Percentiles rank a stretch among this genome's conserved stretches.
Evolutionary conservation across 2,329 filamentous ascomycete genomes (phyloP).

Genomic region (Chrysoporthe deuterocubensis): DNA sequence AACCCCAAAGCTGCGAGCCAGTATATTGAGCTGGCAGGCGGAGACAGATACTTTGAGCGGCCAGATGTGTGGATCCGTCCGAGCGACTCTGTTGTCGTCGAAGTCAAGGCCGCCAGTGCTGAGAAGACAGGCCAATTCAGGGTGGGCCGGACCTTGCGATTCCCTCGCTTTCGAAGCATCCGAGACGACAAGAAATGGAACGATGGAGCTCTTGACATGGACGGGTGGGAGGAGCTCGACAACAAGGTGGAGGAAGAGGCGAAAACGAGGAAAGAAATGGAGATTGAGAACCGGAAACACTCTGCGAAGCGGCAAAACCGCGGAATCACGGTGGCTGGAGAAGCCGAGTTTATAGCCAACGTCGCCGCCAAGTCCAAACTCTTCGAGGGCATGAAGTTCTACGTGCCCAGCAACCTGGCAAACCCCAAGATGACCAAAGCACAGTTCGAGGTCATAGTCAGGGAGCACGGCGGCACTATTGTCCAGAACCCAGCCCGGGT

Average conservation of each 20-base stretch:
- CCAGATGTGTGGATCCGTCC: conserved; percentile 95
- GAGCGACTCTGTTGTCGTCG: conserved; percentile 82
- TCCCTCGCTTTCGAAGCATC: conserved; percentile 84
- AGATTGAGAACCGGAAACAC: conserved; percentile 69
- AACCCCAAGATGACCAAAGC: conserved; percentile 77
- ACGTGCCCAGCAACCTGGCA: conserved; percentile 76
- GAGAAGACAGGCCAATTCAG: conserved; percentile 78
- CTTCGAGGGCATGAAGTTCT: conserved; percentile 80
- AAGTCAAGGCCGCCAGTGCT: conserved; percentile 85
- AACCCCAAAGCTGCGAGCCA: conserved; percentile 75
- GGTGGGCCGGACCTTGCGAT: conserved; percentile 77
- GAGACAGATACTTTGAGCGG: conserved; percentile 68
- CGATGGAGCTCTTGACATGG: conserved; percentile 69
- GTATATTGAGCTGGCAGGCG: conserved; percentile 81
- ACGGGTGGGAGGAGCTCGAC: conserved; percentile 77
- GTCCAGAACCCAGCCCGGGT: conserved; percentile 72
- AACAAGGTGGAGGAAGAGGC: conserved; percentile 70
- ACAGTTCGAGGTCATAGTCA: conserved; percentile 80
- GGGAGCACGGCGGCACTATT: conserved; percentile 79
- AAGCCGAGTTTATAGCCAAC: conserved; percentile 45
- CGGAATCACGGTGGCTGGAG: conserved; percentile 73
- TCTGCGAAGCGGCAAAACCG: conserved; percentile 68
- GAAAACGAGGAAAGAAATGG: conserved; percentile 74
- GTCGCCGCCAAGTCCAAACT: conserved; percentile 60
- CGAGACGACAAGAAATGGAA: conserved; percentile 86